phyloP scores from a whole-genome alignment of 106 monocot species.

The Allium sativum region DNA sequence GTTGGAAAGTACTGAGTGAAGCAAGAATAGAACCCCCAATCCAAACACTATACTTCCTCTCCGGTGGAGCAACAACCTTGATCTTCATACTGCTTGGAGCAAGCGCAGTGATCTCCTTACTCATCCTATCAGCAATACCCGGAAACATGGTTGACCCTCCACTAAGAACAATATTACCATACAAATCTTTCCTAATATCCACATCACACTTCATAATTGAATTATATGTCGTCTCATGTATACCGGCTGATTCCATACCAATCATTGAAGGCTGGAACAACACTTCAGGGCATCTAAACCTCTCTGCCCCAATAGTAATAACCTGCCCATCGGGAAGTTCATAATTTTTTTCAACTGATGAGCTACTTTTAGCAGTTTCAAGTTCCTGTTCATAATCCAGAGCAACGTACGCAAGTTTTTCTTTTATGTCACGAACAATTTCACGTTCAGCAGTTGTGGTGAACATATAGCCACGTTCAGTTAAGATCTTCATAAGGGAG shows the following conservation, averaged over 20 bases:
- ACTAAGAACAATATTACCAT: conserved; percentile 29
- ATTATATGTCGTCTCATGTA: conserved; percentile 34
- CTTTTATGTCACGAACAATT: conserved; percentile 42
- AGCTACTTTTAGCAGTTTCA: conserved; percentile 14
- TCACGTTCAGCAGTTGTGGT: conserved; percentile 42
- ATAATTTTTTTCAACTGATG: conserved; percentile 27
- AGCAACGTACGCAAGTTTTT: conserved; percentile 31
- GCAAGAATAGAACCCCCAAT: conserved; percentile 34
- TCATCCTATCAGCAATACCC: conserved; percentile 38
- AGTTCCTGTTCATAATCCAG: conserved; percentile 31
- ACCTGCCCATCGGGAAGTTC: conserved; percentile 38
- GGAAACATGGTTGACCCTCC: conserved; percentile 39
- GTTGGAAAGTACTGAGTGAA: conserved; percentile 39
- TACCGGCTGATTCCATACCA: conserved; percentile 35
- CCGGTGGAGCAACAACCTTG: conserved; percentile 32
- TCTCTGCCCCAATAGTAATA: conserved; percentile 35
- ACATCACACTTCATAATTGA: conserved; percentile 39
- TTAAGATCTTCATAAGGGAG: conserved; percentile 39
- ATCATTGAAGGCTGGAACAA: conserved; percentile 43
- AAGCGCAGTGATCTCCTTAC: conserved; percentile 38
- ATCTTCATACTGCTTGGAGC: conserved; percentile 37
- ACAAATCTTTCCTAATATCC: conserved; percentile 35
- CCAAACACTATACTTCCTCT: conserved; percentile 39
- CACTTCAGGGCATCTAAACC: conserved; percentile 39
- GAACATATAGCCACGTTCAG: conserved; percentile 42